Conservation (phyloP, 352 stramenopile genomes). For the Globisporangium spinosum region DNA sequence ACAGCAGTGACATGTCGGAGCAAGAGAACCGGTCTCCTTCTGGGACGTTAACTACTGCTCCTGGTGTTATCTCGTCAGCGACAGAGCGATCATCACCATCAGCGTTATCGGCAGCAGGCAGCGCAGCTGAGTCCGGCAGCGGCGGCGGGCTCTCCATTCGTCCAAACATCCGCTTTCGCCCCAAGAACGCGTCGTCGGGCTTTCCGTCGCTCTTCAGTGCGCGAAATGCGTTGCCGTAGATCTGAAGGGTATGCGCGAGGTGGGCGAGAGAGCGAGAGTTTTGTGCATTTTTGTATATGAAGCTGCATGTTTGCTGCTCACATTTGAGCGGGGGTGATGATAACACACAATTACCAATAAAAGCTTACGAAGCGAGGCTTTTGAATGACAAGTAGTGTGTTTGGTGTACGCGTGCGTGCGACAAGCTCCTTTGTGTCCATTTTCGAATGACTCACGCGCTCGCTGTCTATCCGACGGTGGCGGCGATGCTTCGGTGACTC, state of each 20-base stretch:
- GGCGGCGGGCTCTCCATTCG: slow-evolving; percentile 40
- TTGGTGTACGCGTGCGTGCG: neutral
- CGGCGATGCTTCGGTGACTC: neutral
- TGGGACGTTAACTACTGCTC: neutral
- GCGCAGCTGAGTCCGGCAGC: neutral
- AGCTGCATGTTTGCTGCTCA: neutral
- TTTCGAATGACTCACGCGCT: neutral
- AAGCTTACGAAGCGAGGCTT: neutral
- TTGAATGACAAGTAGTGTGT: neutral
- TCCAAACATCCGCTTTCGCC: slow-evolving; percentile 69
- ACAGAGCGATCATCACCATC: slow-evolving; percentile 11
- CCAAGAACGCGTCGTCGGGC: slow-evolving; percentile 34
- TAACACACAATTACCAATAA: neutral
- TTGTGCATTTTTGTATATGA: neutral
- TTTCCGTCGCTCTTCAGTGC: slow-evolving; percentile 44
- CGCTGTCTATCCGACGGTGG: neutral
- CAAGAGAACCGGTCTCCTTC: slow-evolving; percentile 14
- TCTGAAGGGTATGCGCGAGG: neutral
- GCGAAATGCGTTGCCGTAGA: slow-evolving; percentile 12
- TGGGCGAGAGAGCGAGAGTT: neutral
- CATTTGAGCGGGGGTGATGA: neutral
- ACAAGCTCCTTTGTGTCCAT: neutral
- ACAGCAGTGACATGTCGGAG: neutral
- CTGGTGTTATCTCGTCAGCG: slow-evolving; percentile 8
- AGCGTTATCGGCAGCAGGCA: neutral